Conservation (phyloP, 176 grass and related monocot species). For the Puya raimondii region DNA sequence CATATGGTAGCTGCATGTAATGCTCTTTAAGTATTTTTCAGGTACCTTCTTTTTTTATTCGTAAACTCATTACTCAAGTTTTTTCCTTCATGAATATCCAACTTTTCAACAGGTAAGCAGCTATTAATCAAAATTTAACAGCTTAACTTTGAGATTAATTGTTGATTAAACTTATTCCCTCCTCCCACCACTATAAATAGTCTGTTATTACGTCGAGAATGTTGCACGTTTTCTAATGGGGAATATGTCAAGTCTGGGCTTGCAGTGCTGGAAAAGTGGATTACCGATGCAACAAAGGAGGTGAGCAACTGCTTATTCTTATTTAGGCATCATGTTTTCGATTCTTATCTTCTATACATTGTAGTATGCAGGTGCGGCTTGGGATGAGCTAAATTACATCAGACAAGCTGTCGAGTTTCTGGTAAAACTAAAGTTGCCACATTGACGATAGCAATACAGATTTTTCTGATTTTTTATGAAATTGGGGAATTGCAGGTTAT, state of each 20-base stretch:
- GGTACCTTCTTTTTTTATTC: slow-evolving; percentile 86
- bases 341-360: slow-evolving; percentile 27
- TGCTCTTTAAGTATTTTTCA: slow-evolving; percentile 25
- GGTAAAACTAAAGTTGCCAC: slow-evolving; percentile 36
- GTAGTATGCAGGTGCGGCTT: slow-evolving; percentile 73
- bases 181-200: slow-evolving; percentile 20
- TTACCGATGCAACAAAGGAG: slow-evolving; percentile 61
- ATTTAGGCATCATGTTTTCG: slow-evolving; percentile 14
- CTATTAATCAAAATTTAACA: not conserved
- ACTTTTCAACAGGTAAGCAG: slow-evolving; percentile 67
- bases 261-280: slow-evolving; percentile 79
- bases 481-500: slow-evolving; percentile 46
- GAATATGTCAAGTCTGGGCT: slow-evolving; percentile 94
- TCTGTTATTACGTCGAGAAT: slow-evolving; percentile 73
- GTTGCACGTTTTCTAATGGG: slow-evolving; percentile 92
- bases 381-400: slow-evolving; percentile 82
- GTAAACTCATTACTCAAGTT: slow-evolving; percentile 88
- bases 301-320: slow-evolving; percentile 22
- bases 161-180: not conserved
- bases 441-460: slow-evolving; percentile 5
- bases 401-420: slow-evolving; percentile 81
- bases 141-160: not conserved
- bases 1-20: not conserved
- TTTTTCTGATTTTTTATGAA: slow-evolving; percentile 11
- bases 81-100: slow-evolving; percentile 94